A percentile compares a stretch with the other conserved stretches of the same genome.
These are phyloP conservation scores for Skeletonema menzelii DNA, from an alignment of 108 stramenopile species.

Conservation along the genomic window DNA sequence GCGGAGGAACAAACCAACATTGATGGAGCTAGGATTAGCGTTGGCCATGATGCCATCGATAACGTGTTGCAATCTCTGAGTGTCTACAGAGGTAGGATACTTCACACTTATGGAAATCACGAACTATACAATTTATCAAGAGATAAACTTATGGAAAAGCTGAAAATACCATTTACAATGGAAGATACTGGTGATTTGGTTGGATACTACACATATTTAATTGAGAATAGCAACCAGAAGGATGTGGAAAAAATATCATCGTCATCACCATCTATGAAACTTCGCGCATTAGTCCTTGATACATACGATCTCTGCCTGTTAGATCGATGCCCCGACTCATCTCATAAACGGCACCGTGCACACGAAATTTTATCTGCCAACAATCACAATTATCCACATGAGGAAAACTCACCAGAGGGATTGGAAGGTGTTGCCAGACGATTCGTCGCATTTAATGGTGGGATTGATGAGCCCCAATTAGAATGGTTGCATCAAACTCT, in stretches of 20 bases:
- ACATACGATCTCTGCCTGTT: slow-evolving; percentile 71
- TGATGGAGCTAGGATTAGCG: background rate
- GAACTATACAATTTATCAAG: slow-evolving; percentile 86
- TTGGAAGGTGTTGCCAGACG: slow-evolving; percentile 59
- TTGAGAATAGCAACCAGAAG: slow-evolving; percentile 38
- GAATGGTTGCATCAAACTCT: slow-evolving; percentile 66
- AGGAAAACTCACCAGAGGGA: slow-evolving; percentile 80
- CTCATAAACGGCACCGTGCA: slow-evolving; percentile 57
- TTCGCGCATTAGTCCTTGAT: slow-evolving; percentile 75
- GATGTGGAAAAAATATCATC: background rate
- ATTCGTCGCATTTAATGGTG: slow-evolving; percentile 88
- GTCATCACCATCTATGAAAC: slow-evolving; percentile 13
- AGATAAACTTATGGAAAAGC: slow-evolving; percentile 41
- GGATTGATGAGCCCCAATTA: slow-evolving; percentile 63
- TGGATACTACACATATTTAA: slow-evolving; percentile 44
- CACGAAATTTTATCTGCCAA: slow-evolving; percentile 49
- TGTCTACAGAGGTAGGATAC: slow-evolving; percentile 53
- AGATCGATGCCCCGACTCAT: slow-evolving; percentile 54
- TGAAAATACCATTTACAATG: slow-evolving; percentile 69
- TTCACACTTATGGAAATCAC: slow-evolving; percentile 89
- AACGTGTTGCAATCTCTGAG: slow-evolving; percentile 66
- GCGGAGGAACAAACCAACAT: slow-evolving; percentile 18
- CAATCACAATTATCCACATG: slow-evolving; percentile 73
- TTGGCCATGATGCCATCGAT: slow-evolving; percentile 50
- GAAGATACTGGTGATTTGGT: slow-evolving; percentile 58